Evolutionary conservation across 164 flowering plant genomes (phyloP).

Genomic region (Aristolochia californica): DNA sequence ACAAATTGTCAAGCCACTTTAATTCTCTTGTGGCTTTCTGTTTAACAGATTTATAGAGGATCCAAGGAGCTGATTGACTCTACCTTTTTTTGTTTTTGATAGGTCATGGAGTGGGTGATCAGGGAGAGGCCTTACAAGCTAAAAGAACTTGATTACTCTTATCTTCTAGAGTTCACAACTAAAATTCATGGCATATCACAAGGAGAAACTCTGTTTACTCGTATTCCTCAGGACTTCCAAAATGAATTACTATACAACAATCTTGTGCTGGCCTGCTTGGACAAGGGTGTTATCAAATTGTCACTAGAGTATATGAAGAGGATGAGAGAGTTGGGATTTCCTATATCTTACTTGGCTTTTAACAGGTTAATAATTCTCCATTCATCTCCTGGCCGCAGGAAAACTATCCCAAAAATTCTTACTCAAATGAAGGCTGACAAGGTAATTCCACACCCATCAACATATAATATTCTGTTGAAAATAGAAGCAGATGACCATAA

Average conservation of each 20-base stretch:
- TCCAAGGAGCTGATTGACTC: too few relatives aligned
- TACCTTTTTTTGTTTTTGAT: conserved; percentile 9
- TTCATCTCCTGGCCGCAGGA: conserved; percentile 54
- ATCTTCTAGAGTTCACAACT: conserved; percentile 63
- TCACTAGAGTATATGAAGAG: conserved; percentile 80
- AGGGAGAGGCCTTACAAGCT: conserved; percentile 83
- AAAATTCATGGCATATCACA: conserved; percentile 71
- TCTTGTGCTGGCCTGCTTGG: conserved; percentile 79
- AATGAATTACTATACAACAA: conserved; percentile 73
- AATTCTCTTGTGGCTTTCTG: too few relatives aligned
- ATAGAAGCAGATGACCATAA: conserved; percentile 75
- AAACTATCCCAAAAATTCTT: conserved; percentile 64
- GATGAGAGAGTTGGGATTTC: conserved; percentile 72
- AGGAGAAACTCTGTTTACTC: conserved; percentile 60
- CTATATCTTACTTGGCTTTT: conserved; percentile 64
- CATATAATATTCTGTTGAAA: conserved; percentile 81
- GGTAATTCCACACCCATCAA: conserved; percentile 67
- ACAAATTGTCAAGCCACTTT: too few relatives aligned
- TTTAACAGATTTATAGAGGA: too few relatives aligned
- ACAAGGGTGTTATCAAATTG: conserved; percentile 54
- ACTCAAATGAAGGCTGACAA: conserved; percentile 85
- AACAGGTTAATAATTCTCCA: conserved; percentile 83
- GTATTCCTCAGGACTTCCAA: conserved; percentile 59
- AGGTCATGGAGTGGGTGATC: conserved; percentile 99
- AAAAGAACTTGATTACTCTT: conserved; percentile 73